phyloP scores from a whole-genome alignment of 768 basidiomycete genomes.

The Suillus fuscotomentosus region DNA sequence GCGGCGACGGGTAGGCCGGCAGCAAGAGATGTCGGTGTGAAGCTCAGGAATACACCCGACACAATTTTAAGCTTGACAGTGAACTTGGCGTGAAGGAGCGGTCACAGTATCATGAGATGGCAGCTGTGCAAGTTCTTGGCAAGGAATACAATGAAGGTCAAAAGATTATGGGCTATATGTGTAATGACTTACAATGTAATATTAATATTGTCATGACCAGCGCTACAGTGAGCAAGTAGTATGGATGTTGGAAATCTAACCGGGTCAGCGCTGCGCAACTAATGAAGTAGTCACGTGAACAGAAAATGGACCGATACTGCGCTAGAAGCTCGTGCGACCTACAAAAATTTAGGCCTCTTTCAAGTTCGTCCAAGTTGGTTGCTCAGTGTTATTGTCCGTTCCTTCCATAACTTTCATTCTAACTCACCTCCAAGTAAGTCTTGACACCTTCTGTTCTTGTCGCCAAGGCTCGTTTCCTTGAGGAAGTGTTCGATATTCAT shows the following conservation, averaged over 20 bases:
- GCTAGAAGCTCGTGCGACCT: background rate
- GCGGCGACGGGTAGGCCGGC: background rate
- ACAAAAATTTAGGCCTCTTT: background rate
- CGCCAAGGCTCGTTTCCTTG: background rate
- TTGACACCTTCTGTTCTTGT: background rate
- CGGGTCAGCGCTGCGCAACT: too few species aligned
- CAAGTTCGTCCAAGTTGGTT: background rate
- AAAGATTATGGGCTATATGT: too few species aligned
- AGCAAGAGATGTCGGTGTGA: background rate
- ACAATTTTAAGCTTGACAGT: background rate
- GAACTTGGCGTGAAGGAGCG: background rate
- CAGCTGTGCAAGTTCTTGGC: background rate
- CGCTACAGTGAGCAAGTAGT: too few species aligned
- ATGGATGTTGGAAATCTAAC: too few species aligned
- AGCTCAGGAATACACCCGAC: background rate
- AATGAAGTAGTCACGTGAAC: background rate
- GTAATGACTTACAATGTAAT: too few species aligned
- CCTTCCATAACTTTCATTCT: background rate
- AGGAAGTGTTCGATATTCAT: background rate
- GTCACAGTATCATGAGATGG: background rate
- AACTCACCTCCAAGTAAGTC: background rate
- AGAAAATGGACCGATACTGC: background rate
- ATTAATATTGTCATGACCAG: too few species aligned
- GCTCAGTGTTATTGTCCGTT: background rate
- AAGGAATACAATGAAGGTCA: background rate